Percentiles rank a stretch among this genome's conserved stretches.
phyloP scores from a whole-genome alignment of 176 grass and related monocot species.

The Carex pumila region DNA sequence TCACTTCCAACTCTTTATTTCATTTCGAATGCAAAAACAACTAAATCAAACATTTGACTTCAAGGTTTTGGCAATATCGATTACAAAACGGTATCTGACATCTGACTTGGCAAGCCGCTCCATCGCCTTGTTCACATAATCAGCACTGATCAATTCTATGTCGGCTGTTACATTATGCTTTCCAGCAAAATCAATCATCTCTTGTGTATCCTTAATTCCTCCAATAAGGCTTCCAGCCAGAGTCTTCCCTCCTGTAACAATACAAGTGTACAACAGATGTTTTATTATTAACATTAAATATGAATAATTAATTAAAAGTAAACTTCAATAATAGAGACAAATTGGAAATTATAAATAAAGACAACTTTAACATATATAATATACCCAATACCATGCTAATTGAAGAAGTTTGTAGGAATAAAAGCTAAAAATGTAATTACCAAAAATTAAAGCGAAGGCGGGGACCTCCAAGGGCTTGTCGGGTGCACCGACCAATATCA shows the following conservation, averaged over 20 bases:
- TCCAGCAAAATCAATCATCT: conserved; percentile 54
- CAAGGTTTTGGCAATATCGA: conserved; percentile 66
- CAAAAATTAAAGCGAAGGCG: conserved; percentile 21
- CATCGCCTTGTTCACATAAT: conserved; percentile 56
- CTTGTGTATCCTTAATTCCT: conserved; percentile 60
- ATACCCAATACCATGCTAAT: background rate
- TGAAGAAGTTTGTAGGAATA: background rate
- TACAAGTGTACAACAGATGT: background rate
- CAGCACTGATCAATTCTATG: conserved; percentile 36
- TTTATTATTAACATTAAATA: background rate
- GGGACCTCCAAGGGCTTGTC: conserved; percentile 37
- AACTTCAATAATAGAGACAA: too few relatives aligned
- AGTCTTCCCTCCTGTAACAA: conserved; percentile 33
- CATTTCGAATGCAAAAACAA: background rate
- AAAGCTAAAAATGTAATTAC: conserved; percentile 1
- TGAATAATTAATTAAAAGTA: background rate
- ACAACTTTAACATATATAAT: background rate
- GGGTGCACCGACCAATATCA: conserved; percentile 43
- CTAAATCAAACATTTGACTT: conserved; percentile 5
- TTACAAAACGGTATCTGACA: conserved; percentile 73
- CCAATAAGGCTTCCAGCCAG: conserved; percentile 48
- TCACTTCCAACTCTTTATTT: background rate
- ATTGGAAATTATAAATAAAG: background rate
- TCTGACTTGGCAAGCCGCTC: conserved; percentile 53
- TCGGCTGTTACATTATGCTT: conserved; percentile 49